A percentile compares a stretch with the other conserved stretches of the same genome.
These are phyloP conservation scores for Otatea glauca DNA, from an alignment of 176 grass and related monocot species.

Conservation along the genomic window DNA sequence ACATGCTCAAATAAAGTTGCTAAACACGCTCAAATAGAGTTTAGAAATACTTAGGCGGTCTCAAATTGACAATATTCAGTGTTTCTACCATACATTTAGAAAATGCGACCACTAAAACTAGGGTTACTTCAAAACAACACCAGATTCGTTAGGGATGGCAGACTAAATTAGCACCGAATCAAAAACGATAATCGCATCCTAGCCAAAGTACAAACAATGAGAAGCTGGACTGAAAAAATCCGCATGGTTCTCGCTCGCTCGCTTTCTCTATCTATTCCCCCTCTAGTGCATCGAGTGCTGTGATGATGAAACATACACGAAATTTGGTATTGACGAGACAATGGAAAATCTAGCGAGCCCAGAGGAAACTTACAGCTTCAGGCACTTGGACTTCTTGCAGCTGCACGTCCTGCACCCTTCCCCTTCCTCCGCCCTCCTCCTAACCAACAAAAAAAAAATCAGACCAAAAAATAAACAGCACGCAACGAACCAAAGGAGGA, in stretches of 20 bases:
- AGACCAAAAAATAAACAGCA: neutral
- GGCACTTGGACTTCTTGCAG: constrained; percentile 75
- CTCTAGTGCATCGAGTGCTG: neutral
- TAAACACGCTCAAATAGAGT: neutral
- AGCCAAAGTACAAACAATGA: neutral
- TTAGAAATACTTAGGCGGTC: neutral
- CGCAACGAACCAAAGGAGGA: constrained; percentile 42
- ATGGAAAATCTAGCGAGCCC: neutral
- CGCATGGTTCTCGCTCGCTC: neutral
- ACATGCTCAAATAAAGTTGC: constrained; percentile 1
- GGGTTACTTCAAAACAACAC: neutral
- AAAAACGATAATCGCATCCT: constrained; percentile 34
- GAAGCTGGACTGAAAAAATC: neutral
- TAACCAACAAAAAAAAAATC: neutral
- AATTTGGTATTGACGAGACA: neutral
- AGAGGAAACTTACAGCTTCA: constrained; percentile 55
- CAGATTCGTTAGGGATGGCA: neutral
- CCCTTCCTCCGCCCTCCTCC: constrained; percentile 58
- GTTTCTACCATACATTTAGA: neutral
- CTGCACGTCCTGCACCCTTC: constrained; percentile 60
- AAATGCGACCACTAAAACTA: neutral
- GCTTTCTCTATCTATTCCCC: neutral
- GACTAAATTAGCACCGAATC: neutral
- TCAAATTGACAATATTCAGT: neutral
- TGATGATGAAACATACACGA: neutral